phyloP scores from a whole-genome alignment of 768 basidiomycete genomes.

The Phanerochaete sordida region DNA sequence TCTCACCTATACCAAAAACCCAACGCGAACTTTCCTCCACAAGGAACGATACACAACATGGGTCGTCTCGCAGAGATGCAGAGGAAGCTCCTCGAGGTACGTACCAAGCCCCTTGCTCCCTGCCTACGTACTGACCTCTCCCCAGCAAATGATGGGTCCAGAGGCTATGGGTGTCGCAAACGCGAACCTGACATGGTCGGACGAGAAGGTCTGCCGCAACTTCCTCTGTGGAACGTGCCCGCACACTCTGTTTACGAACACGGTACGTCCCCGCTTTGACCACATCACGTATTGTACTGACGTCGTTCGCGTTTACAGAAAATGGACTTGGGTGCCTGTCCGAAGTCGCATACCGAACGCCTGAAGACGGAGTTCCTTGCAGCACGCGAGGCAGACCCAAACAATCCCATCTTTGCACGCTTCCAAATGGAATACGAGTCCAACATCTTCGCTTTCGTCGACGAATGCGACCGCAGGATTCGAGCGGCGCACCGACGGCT shows the following conservation, averaged over 20 bases:
- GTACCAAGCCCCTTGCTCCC: slow-evolving; percentile 14
- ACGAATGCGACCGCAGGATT: slow-evolving; percentile 97
- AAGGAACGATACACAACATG: slow-evolving; percentile 46
- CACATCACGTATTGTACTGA: not conserved
- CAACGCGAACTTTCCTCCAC: not conserved
- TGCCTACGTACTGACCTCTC: slow-evolving; percentile 9
- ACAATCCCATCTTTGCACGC: slow-evolving; percentile 75
- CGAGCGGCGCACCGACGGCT: slow-evolving; percentile 88
- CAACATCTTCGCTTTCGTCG: slow-evolving; percentile 94
- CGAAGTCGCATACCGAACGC: slow-evolving; percentile 93
- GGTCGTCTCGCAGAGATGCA: slow-evolving; percentile 97
- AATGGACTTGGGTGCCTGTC: slow-evolving; percentile 99
- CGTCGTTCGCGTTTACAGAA: slow-evolving; percentile 52
- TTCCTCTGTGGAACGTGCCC: slow-evolving; percentile 99
- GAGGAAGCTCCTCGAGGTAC: slow-evolving; percentile 80
- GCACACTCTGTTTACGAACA: slow-evolving; percentile 96
- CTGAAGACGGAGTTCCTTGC: slow-evolving; percentile 87
- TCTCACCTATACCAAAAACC: not conserved
- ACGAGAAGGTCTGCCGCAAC: slow-evolving; percentile 98
- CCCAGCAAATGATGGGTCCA: slow-evolving; percentile 99
- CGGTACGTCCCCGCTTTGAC: slow-evolving; percentile 52
- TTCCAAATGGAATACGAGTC: slow-evolving; percentile 96
- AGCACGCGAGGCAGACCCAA: slow-evolving; percentile 71
- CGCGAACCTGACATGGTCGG: slow-evolving; percentile 88
- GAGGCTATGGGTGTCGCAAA: slow-evolving; percentile 98